Conservation (phyloP, 345 rosid genomes). For the Arabis hirsuta region DNA sequence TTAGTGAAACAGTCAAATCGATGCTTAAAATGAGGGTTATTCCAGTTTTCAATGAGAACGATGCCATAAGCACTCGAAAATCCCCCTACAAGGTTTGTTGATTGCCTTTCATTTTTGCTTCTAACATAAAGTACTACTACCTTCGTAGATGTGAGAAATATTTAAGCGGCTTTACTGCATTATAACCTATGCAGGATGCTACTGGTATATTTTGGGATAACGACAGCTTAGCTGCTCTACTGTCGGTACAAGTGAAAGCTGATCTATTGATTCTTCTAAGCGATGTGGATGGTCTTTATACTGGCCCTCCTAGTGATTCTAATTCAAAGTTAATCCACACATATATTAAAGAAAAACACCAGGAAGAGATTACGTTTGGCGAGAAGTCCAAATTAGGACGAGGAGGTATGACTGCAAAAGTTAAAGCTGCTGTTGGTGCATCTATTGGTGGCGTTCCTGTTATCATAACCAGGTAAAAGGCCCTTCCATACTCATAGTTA, state of each 20-base stretch:
- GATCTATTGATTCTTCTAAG: conserved; percentile 92
- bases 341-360: conserved; percentile 78
- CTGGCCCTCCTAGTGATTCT: conserved; percentile 96
- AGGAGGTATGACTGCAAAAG: conserved; percentile 99
- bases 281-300: conserved; percentile 96
- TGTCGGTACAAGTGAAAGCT: conserved; percentile 90
- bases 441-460: conserved; percentile 92
- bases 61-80: conserved; percentile 93
- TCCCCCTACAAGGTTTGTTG: conserved; percentile 88
- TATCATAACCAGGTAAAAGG: conserved; percentile 80
- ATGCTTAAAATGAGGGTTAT: conserved; percentile 68
- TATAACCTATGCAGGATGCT: conserved; percentile 70
- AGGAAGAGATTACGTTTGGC: conserved; percentile 85
- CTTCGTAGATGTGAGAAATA: background rate
- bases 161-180: background rate
- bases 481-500: background rate
- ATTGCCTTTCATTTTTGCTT: conserved; percentile 13
- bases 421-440: conserved; percentile 92
- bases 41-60: conserved; percentile 97
- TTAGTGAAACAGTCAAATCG: conserved; percentile 71
- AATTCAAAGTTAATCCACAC: conserved; percentile 84
- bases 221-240: conserved; percentile 93
- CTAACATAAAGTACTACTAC: background rate
- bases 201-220: conserved; percentile 99
- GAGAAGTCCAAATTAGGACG: conserved; percentile 95